Evolutionary conservation across 352 stramenopile genomes (phyloP), one percentile per base, ranked within the genome.

Genomic region (Globisporangium ultimum): DNA sequence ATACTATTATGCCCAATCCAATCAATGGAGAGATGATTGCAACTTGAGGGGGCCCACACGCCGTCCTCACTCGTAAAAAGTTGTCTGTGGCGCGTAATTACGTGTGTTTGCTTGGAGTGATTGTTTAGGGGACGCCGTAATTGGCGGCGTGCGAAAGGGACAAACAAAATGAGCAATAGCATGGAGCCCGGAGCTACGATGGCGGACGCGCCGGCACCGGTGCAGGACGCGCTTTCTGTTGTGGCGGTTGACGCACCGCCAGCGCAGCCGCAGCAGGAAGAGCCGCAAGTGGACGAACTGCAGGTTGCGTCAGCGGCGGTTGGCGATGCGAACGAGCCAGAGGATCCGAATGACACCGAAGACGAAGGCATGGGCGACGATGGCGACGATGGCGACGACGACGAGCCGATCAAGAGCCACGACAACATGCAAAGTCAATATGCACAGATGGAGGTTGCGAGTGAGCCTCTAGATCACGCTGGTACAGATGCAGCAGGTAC

Each of bases 271-370:
- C 40, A 45, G 40, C 40, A 45, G 40, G 40, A 45, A 36, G 28
- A 36, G 28, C 28, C 28, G 8, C 28, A 36, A 5, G 28, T 28
- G 24, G 24, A 28, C 24, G 24, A 28, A 5, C 24, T 28, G 24
- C 24, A 28, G 24, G 24, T 28, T 28, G 24, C 2, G 24, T 5
- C 24, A 36, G 47, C 47, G 6, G 47, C 47, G 8, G 12, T n/a
- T 8, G 40, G 12, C 40, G 40, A 45, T 8, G 13, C 17, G 40
- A n/a, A 45, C 17, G 40, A 36, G 7, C 28, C 48, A 41, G 48
- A 55, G 48, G 28, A 55, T 21, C 13, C n/a, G 48, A 28, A 55
- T 6, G n/a, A 42, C 48, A 55, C 48, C 11, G 48, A 55, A 20
- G 48, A 55, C 21, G 48, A 50, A 52, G 43, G 24, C 13, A 10